A percentile compares a stretch with the other conserved stretches of the same genome.
Conservation (phyloP, 2,329 filamentous ascomycete genomes). For the Calonectria pseudoturangicola region DNA sequence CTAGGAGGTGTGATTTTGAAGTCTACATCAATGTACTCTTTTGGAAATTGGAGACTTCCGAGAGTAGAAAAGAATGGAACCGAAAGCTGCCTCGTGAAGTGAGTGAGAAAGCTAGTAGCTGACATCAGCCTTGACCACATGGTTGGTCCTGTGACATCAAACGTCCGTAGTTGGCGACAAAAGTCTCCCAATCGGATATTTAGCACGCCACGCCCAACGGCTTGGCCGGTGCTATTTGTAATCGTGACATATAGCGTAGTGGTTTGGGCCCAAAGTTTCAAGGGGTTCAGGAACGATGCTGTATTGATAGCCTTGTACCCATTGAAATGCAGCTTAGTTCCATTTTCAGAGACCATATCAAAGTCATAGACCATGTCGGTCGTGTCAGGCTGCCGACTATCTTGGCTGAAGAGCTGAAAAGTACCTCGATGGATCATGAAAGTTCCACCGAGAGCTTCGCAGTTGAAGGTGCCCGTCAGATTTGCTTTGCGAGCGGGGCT, state of each 20-base stretch:
- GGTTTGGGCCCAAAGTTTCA: constrained; percentile 76
- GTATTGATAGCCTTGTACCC: constrained; percentile 79
- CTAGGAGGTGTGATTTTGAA: constrained; percentile 56
- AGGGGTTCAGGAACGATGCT: constrained; percentile 73
- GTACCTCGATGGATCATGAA: constrained; percentile 76
- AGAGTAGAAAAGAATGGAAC: constrained; percentile 47
- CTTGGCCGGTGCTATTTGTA: constrained; percentile 59
- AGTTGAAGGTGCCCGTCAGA: constrained; percentile 74
- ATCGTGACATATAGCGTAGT: constrained; percentile 78
- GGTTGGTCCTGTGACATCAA: constrained; percentile 58
- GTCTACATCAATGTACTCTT: constrained; percentile 11
- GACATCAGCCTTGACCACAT: constrained; percentile 32
- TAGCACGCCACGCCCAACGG: constrained; percentile 75
- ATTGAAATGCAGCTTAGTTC: constrained; percentile 73
- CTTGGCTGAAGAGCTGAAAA: constrained; percentile 74
- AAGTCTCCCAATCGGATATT: constrained; percentile 73
- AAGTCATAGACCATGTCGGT: constrained; percentile 78
- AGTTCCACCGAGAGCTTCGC: constrained; percentile 58
- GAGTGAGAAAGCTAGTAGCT: constrained; percentile 34
- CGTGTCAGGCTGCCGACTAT: constrained; percentile 73
- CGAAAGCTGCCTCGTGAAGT: constrained; percentile 37
- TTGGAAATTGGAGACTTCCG: constrained; percentile 46
- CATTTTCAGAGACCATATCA: constrained; percentile 73
- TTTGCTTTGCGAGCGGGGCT: constrained; percentile 56
- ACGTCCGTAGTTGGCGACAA: constrained; percentile 71